Base-by-base conservation (phyloP, 345 rosid genomes). In the Linum lewisii region DNA sequence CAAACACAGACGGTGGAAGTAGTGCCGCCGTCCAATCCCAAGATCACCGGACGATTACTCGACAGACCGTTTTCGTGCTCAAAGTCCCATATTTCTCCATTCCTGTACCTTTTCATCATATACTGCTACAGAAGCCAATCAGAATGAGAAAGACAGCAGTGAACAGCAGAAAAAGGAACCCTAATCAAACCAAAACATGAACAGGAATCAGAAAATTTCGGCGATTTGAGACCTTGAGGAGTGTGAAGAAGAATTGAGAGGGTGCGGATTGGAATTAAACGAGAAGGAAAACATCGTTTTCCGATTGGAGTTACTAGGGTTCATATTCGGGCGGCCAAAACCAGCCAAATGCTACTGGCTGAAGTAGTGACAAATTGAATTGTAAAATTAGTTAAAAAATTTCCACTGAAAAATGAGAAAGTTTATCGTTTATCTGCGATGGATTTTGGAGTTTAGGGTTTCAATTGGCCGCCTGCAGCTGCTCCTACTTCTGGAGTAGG, bases 1-100 rank as follows among this genome's bases (percentile, higher is more conserved):
- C 88, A 85, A n/a, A 85, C 63, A 57, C 93, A 85, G 57, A 85
- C 78, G 10, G 93, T 85, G 21, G 93, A 85, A n/a, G 93, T 85
- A 10, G 87, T 72, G 22, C 88, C 86, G 0, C 93, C 93, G 45
- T 85, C 93, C 66, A 85, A 56, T 5, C 93, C 93, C 57, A 85
- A 54, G n/a, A 85, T 70, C 8, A 85, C 85, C 49, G 54, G 75
- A 21, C 65, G 19, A 57, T 63, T 38, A 4, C 54, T 54, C 10
- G 67, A 51, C 1, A 24, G 67, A 62, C 52, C 55, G 51, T 69
- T 51, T 60, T 79, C 76, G 45, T 65, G 76, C 69, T 85, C 88
- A 50, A 82, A 82, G 51, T 81, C 88, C 92, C 84, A 77, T 63
- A 81, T 74, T 72, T 81, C 82, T 0, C 86, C 86, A 66, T 82